These are phyloP conservation scores for Mastigamoeba balamuthi DNA, from an alignment of 78 protist genomes.

Conservation along the genomic window DNA sequence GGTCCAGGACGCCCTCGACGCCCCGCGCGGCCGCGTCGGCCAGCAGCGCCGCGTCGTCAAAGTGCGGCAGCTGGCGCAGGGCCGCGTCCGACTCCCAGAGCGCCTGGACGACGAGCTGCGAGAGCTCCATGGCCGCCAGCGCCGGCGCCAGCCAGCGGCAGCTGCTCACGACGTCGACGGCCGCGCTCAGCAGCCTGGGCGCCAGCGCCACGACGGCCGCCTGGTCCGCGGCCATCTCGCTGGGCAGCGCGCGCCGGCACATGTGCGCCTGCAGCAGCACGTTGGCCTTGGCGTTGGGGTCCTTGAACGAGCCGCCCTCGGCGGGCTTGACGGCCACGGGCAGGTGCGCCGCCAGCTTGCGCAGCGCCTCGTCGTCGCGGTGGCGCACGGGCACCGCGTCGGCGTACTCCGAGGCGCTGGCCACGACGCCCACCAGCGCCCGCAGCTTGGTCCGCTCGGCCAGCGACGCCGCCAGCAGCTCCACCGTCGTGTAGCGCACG, in stretches of 20 bases:
- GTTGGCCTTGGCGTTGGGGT: constrained; percentile 71
- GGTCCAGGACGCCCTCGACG: constrained; percentile 66
- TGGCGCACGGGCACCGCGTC: constrained; percentile 75
- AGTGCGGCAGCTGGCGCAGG: constrained; percentile 80
- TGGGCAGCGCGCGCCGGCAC: constrained; percentile 34
- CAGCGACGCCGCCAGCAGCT: constrained; percentile 58
- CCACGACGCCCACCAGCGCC: constrained; percentile 74
- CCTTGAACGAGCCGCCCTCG: constrained; percentile 40
- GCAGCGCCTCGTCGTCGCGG: constrained; percentile 67
- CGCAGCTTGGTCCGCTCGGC: constrained; percentile 38
- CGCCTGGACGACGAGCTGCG: constrained; percentile 88
- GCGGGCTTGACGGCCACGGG: constrained; percentile 44
- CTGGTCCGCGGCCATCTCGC: constrained; percentile 36
- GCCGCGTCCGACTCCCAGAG: constrained; percentile 26
- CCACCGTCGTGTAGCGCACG: constrained; percentile 84
- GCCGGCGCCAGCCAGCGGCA: constrained; percentile 80
- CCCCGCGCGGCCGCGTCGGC: constrained; percentile 8
- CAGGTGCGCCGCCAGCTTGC: constrained; percentile 53
- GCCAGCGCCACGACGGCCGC: neutral
- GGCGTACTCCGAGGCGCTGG: constrained; percentile 76
- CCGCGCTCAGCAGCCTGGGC: constrained; percentile 57
- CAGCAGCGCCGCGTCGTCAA: constrained; percentile 31
- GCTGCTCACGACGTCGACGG: constrained; percentile 81
- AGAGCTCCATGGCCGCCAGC: constrained; percentile 88
- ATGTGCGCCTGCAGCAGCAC: constrained; percentile 81